Evolutionary conservation across 2,329 filamentous ascomycete genomes (phyloP), one percentile per base, ranked within the genome.

Genomic region (Aspergillus ruber): DNA sequence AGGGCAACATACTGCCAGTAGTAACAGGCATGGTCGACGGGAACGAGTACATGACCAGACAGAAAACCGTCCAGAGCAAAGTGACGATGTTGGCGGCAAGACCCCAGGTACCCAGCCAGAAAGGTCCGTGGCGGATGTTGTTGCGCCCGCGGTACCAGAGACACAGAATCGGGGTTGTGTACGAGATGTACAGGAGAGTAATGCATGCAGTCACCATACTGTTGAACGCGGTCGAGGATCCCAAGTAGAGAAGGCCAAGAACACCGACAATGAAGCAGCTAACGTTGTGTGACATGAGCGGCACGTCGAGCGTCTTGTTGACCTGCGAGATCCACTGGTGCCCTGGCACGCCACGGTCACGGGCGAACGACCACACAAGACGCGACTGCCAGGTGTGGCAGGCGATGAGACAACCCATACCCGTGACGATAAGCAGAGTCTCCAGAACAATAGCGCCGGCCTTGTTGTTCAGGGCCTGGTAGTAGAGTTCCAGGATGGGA

Each of bases 381-480:
- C 76, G 67, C 29, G 70, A 72, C 54, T 77, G 74, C 70, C 74
- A 78, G 4, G 75, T 77, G 47, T 78, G 74, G 46, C 65, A 68
- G 3, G 73, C 69, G 41, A 76, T 67, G 45, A 73, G 58, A 51
- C 73, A 76, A 13, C 73, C 72, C 44, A 76, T 56, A 1, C 73
- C 74, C 0, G 75, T 76, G 5, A 68, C 68, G 20, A 77, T 64
- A 51, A 78, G 68, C 44, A 77, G 54, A 0, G 62, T 60, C 52
- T 75, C 71, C 9, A 78, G 61, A 1, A 71, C 68, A 47, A 76
- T 72, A 2, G 74, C 74, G 10, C 73, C 75, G 2, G 61, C 69
- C 38, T 62, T 70, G 52, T 60, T 72, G 2, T 59, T 51, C 2
- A 75, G 55, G 1, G 72, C 74, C 29, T 70, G 66, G 55, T 73